Conservation (phyloP, 2,329 filamentous ascomycete genomes). For the Ceratocystis destructans region DNA sequence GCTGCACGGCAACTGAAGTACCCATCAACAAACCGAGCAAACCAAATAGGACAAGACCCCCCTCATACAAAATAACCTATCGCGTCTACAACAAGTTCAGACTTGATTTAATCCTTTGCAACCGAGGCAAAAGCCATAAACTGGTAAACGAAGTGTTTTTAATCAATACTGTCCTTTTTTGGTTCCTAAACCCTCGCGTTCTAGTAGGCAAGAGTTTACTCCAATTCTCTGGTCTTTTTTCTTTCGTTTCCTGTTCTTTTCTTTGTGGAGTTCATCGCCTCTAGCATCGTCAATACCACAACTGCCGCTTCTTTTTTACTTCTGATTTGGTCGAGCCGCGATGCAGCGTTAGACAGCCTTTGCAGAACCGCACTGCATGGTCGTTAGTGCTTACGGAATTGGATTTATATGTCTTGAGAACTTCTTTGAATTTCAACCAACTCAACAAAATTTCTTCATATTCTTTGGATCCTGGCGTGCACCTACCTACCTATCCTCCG, state of each 20-base stretch:
- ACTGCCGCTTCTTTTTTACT: not conserved
- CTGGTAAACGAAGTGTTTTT: constrained; percentile 1
- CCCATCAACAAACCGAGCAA: not conserved
- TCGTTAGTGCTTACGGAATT: not conserved
- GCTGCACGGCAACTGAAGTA: not conserved
- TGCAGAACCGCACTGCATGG: not conserved
- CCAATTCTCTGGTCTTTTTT: not conserved
- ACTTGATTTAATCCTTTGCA: not conserved
- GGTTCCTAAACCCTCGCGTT: not conserved
- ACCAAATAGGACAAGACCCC: not conserved
- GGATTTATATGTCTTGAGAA: too few relatives aligned
- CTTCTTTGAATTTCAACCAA: not conserved
- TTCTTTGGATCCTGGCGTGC: not conserved
- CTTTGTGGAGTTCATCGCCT: not conserved
- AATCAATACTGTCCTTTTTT: constrained; percentile 3
- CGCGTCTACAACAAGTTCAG: not conserved
- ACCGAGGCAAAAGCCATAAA: constrained; percentile 9
- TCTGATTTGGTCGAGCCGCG: not conserved
- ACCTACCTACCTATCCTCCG: too few relatives aligned
- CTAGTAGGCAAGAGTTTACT: not conserved
- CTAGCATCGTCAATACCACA: not conserved
- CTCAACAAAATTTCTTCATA: not conserved
- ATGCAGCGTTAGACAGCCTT: not conserved
- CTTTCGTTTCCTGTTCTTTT: not conserved
- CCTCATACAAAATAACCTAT: not conserved